Base-by-base conservation (phyloP, 371 early-diverging fungal genomes). In the Mucor mucedo region DNA sequence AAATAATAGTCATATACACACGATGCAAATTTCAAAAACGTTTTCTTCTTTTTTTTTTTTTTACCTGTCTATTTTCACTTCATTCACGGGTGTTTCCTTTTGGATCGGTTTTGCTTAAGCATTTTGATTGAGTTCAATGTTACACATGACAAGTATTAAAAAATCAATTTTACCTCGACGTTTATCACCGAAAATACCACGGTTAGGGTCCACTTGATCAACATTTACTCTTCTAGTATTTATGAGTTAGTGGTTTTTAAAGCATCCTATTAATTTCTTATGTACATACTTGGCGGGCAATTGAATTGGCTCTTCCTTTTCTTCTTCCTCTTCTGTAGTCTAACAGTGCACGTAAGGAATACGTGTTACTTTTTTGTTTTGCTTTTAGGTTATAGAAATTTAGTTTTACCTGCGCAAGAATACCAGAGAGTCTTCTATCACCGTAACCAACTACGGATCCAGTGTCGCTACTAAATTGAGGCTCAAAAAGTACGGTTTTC, bases 381-480 rank as follows among this genome's bases (percentile, higher is more conserved):
- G 42, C 1, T 10, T 9, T n/a, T 42, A 42, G 10, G n/a, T n/a
- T 42, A n/a, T 42, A 21, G 21, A 21, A 21, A 21, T 21, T 21
- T 42, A 6, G 6, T 40, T 9, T 60, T 69, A 69, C 70, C 47
- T 69, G 58, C 39, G 65, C 33, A 6, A 65, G 42, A 38, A 69
- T 54, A 11, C 55, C 45, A 16, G 70, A 69, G 13, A 69, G 62
- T 55, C 70, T 57, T 62, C 70, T 56, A 28, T 69, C 61, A 6
- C 65, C 70, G 44, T 69, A 54, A 2, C 61, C 62, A 35, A 56
- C 50, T 1, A 57, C 48, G 21, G 52, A 13, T 5, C 60, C 56
- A 8, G 54, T 16, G 4, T 57, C 41, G 1, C 52, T 27, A 45
- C 13, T 60, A 5, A 35, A 16, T 9, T 60, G 53, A 13, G 32